Conservation (phyloP, 1,284 basidiomycete species). For the Tilletia walkeri region DNA sequence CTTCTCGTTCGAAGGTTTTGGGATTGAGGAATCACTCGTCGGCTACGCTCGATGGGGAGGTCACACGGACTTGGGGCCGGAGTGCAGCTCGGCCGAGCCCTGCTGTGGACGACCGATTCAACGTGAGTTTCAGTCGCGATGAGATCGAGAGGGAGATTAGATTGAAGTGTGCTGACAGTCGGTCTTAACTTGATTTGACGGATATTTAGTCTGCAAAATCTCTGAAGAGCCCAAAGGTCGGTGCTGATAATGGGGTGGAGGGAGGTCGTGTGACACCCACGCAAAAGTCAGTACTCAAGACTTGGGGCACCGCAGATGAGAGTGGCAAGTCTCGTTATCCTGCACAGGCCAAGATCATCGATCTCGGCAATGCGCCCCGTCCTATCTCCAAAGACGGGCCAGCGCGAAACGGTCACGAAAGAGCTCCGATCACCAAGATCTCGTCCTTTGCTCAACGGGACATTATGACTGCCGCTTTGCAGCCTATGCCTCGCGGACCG, state of each 20-base stretch:
- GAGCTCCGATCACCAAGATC: neutral
- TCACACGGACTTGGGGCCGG: neutral
- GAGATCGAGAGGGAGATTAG: too few species aligned
- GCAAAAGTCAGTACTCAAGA: neutral
- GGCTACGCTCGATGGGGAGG: slow-evolving; percentile 1
- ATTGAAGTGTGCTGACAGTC: too few species aligned
- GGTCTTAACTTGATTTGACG: too few species aligned
- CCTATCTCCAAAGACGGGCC: slow-evolving; percentile 13
- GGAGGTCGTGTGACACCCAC: slow-evolving; percentile 7
- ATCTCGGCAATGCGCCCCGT: neutral
- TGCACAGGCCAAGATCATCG: neutral
- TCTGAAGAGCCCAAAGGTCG: too few species aligned
- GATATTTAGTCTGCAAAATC: too few species aligned
- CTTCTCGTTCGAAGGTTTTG: too few species aligned
- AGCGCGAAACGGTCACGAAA: neutral
- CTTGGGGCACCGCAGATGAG: neutral
- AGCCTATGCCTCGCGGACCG: slow-evolving; percentile 5
- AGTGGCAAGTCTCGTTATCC: neutral
- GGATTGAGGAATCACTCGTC: slow-evolving; percentile 1
- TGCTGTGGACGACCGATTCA: neutral
- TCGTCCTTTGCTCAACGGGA: slow-evolving; percentile 10
- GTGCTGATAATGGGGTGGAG: neutral
- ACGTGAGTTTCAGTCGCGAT: neutral
- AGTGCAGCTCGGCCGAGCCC: neutral
- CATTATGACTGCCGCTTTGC: neutral